Conservation (phyloP, 2,329 filamentous ascomycete species). For the Aspergillus ustus region DNA sequence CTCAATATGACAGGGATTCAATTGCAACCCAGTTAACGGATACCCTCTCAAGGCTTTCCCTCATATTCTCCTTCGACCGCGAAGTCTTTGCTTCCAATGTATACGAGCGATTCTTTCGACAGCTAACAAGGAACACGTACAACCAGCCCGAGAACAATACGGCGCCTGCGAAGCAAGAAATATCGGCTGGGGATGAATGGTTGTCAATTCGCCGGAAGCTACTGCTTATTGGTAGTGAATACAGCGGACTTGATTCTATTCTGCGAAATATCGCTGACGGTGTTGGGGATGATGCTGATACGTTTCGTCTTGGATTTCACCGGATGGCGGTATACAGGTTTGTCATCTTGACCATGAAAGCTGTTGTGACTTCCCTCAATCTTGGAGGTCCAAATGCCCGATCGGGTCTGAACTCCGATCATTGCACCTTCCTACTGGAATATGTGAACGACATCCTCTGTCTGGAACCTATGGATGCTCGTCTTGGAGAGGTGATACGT, state of each 20-base stretch:
- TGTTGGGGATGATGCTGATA: too few relatives aligned
- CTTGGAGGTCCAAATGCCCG: too few relatives aligned
- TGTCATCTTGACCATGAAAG: too few relatives aligned
- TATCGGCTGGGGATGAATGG: too few relatives aligned
- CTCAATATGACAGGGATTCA: neutral
- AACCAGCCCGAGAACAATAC: neutral
- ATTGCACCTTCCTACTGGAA: neutral
- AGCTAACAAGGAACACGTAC: neutral
- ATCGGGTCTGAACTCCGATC: neutral
- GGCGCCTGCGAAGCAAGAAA: too few relatives aligned
- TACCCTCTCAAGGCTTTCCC: neutral
- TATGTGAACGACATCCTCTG: neutral
- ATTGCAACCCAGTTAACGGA: conserved; percentile 2
- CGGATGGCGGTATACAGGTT: too few relatives aligned
- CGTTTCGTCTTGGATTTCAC: too few relatives aligned
- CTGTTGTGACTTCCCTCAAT: too few relatives aligned
- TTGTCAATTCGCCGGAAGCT: too few relatives aligned
- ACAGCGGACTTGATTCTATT: too few relatives aligned
- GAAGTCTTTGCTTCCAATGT: neutral
- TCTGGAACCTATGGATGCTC: neutral
- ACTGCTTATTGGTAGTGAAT: too few relatives aligned
- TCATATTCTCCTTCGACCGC: neutral
- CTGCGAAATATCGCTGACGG: too few relatives aligned
- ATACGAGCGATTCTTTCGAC: conserved; percentile 2
- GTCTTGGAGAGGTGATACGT: neutral